Evolutionary conservation across 257 asterid genomes (phyloP), one percentile per base, ranked within the genome.

Genomic region (Linderniella brevidens): DNA sequence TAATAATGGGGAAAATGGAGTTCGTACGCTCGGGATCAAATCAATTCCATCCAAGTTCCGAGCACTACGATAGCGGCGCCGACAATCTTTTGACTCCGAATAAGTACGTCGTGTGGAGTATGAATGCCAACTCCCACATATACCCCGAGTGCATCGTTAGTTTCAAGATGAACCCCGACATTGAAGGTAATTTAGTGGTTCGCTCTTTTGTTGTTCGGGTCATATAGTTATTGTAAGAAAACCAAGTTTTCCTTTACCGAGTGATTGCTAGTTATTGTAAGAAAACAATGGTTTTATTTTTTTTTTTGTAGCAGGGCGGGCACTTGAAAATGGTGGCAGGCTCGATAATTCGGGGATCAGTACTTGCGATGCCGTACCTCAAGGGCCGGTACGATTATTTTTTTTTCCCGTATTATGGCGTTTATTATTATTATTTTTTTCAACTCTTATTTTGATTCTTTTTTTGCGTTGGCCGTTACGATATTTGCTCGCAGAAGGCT

Each of bases 51-150:
- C 96, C 99, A 55, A 90, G 93, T 68, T 64, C 67, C 38, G 93
- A 81, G 64, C 76, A 82, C 53, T 90, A 72, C 9, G 99, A 90
- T 65, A 90, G 88, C 55, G 99, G 99, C 37, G 83, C 79, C 14
- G 96, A 90, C 73, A 70, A 76, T 66, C 61, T 70, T 67, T 72
- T 68, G 49, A 68, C 69, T 54, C 94, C 99, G 16, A 67, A 72
- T 64, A 71, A 60, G 48, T 90, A 62, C 52, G 67, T 73, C 52
- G 75, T 90, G 41, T 90, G 99, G 99, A 72, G 64, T 71, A 82
- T 79, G 88, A 78, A 90, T 67, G 60, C 68, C 66, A 71, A 58
- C 65, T 61, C 96, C 58, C 96, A 85, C 54, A 72, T 90, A 65
- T 75, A 67, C 58, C 93, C 99, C 1, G 99, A 90, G 64, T 81